Evolutionary conservation across 495 filamentous ascomycete species (phyloP).

Genomic region (Neurospora sp.): DNA sequence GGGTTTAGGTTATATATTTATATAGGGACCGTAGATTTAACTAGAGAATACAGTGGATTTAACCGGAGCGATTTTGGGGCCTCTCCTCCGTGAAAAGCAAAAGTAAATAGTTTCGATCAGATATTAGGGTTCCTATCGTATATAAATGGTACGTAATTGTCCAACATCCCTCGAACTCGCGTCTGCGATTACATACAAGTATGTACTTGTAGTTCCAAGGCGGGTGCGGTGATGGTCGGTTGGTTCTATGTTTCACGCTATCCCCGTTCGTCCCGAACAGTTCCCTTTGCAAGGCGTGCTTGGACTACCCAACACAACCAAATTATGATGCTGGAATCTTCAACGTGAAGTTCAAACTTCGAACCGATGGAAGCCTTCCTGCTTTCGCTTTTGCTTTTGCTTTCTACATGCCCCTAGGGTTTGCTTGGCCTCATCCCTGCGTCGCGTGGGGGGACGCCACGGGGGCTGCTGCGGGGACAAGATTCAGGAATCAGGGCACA

Average conservation of each 20-base stretch:
- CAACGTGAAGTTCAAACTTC: neutral
- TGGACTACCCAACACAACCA: neutral
- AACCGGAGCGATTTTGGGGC: too few relatives aligned
- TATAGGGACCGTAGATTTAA: too few relatives aligned
- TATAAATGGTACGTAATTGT: neutral
- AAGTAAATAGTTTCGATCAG: too few relatives aligned
- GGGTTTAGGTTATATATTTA: too few relatives aligned
- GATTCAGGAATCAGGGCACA: neutral
- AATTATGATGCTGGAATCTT: neutral
- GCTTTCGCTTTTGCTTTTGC: neutral
- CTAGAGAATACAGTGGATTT: too few relatives aligned
- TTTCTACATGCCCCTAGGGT: neutral
- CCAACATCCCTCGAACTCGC: neutral
- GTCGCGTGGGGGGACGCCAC: neutral
- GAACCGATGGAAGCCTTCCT: neutral
- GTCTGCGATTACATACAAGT: neutral
- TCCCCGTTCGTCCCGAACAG: neutral
- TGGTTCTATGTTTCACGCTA: neutral
- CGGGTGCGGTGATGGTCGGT: neutral
- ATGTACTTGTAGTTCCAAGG: neutral
- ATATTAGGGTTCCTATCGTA: neutral
- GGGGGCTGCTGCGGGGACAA: neutral
- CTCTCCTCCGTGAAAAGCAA: neutral
- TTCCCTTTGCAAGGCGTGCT: neutral
- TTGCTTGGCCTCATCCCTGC: neutral